phyloP scores from a whole-genome alignment of 768 basidiomycete genomes.

The Tylopilus rubrobrunneus region DNA sequence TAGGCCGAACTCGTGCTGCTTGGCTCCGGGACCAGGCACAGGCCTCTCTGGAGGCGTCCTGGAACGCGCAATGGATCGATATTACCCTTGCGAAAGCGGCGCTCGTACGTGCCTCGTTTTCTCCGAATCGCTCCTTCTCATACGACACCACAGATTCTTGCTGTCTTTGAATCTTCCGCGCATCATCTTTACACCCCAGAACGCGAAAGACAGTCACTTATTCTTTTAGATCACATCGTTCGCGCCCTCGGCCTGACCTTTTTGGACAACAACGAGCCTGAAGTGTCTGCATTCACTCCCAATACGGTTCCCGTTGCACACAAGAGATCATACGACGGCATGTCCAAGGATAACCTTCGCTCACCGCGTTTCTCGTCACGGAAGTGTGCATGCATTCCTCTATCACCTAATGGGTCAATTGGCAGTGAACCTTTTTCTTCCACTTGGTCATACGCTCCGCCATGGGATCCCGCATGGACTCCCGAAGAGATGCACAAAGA shows the following conservation, averaged over 20 bases:
- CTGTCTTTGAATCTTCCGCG: constrained; percentile 72
- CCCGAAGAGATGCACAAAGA: constrained; percentile 56
- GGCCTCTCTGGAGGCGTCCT: constrained; percentile 47
- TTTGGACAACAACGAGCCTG: constrained; percentile 53
- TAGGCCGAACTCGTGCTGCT: constrained; percentile 56
- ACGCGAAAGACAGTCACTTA: constrained; percentile 49
- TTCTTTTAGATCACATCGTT: constrained; percentile 63
- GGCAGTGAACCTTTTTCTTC: constrained; percentile 34
- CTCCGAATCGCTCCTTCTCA: constrained; percentile 10
- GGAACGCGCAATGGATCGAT: constrained; percentile 52
- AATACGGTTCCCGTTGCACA: constrained; percentile 49
- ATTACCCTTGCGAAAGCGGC: constrained; percentile 70
- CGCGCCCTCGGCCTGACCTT: constrained; percentile 50
- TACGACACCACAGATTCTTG: constrained; percentile 51
- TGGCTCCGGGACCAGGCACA: constrained; percentile 57
- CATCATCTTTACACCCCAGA: constrained; percentile 62
- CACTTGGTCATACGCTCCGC: constrained; percentile 47
- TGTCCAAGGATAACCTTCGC: constrained; percentile 22
- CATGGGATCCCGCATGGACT: constrained; percentile 62
- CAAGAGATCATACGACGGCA: constrained; percentile 27
- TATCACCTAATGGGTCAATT: constrained; percentile 32
- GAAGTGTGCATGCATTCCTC: constrained; percentile 48
- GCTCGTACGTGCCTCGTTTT: constrained; percentile 40
- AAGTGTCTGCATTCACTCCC: constrained; percentile 48
- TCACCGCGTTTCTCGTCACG: constrained; percentile 27